Evolutionary conservation across 495 filamentous ascomycete genomes (phyloP), one percentile per base, ranked within the genome.

Genomic region (Aspergillus wentii): DNA sequence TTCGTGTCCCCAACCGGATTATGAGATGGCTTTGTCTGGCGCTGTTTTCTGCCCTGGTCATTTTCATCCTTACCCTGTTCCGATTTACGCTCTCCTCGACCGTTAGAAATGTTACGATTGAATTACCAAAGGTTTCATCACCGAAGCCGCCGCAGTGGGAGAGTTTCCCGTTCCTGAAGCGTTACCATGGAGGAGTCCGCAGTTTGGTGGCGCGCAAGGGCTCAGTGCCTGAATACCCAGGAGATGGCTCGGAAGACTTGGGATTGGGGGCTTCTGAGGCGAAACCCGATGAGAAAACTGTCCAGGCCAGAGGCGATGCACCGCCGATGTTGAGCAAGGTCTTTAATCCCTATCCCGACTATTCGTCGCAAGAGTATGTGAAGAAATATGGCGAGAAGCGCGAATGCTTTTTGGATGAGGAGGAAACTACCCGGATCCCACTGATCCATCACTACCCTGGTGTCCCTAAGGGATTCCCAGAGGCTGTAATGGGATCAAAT

Each of bases 181-280:
- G 88, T 37, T 95, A 95, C 56, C 83, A 92, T 56, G 89, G 89
- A 11, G 89, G 89, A 0, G 69, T 95, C 30, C 68, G 76, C 41
- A 79, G 68, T 2, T 48, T 95, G 41, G 76, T 85, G 0, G 56
- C 76, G 6, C 67, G 79, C 30, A 52, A 59, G 11, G 63, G 83
- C 8, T 86, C 83, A 41, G 57, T 70, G 1, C 81, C 89, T 8
- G 85, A 95, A 53, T 95, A 88, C 55, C 87, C 88, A n/a, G 68
- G 68, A 10, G 58, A 68, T 17, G 56, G 56, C 20, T 35, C 48
- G 3, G 58, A 59, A 8, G 58, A 46, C 5, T 26, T 64, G 49
- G 30, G 26, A 16, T 21, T 51, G 8, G 46, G 40, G 8, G 40
- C 45, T 8, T 34, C 40, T 25, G 16, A 23, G 5, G 46, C 29